Base-by-base conservation (phyloP, 2,329 filamentous ascomycete genomes). In the Dactylella cylindrospora region DNA sequence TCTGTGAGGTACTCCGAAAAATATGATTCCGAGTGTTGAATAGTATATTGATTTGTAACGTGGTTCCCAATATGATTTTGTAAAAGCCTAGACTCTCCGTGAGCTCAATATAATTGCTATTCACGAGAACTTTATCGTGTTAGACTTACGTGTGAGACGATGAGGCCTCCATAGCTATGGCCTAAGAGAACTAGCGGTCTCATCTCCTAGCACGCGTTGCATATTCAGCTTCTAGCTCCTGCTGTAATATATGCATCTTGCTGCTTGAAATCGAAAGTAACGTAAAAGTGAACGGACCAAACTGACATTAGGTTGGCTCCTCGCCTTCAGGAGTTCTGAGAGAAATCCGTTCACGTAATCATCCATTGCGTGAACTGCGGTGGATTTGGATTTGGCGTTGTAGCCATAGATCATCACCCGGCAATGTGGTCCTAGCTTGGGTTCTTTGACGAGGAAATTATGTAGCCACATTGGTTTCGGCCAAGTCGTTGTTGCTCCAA, bases 351-450 rank as follows among this genome's bases (percentile, higher is more conserved):
- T 29, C 5, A 13, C 51, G 13, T 64, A 67, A 36, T 67, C 66
- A 2, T 19, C 13, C 2, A 64, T 59, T 0, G 29, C 50, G 29
- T 68, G 44, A 1, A 54, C 33, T 3, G 39, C 35, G 0, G 32
- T 19, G 17, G 9, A 19, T 8, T 22, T 28, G 1, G 66, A 54
- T 13, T 64, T 67, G 6, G 64, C 51, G 29, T 66, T 65, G n/a
- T 68, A 67, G 7, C 61, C 65, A 32, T 61, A 66, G 22, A 53
- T 64, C 64, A 67, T 64, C 4, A 45, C 61, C 32, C 65, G 47
- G 12, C 65, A 68, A 5, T 54, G 17, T 6, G 46, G 54, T 5
- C 54, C 46, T 13, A 61, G 12, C n/a, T 38, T 15, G 2, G 28
- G n/a, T 40, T 68, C 64, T 4, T 28, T 8, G 3, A 17, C 2